Conservation (phyloP, 2,329 filamentous ascomycete genomes). For the Diaporthe ampelina region DNA sequence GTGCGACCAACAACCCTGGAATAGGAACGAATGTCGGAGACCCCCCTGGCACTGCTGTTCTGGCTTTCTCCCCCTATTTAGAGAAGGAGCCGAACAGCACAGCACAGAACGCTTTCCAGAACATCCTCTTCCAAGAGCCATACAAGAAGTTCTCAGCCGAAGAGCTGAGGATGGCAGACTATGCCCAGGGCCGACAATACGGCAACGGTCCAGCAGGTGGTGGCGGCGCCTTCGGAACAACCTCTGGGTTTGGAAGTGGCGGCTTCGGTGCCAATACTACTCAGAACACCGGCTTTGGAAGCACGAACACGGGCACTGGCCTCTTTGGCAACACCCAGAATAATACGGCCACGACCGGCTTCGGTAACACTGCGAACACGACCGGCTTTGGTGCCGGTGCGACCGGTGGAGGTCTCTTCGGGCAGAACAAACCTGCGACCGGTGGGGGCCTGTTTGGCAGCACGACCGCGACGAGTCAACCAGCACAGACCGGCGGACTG, state of each 20-base stretch:
- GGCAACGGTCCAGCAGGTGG: conserved; percentile 91
- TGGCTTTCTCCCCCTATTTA: conserved; percentile 76
- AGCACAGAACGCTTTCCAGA: conserved; percentile 78
- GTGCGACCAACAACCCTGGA: conserved; percentile 61
- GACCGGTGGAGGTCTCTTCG: conserved; percentile 51
- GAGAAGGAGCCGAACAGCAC: conserved; percentile 79
- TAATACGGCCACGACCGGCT: conserved; percentile 53
- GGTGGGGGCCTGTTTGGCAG: conserved; percentile 47
- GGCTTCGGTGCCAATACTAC: conserved; percentile 61
- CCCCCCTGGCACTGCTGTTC: conserved; percentile 77
- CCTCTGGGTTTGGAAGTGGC: conserved; percentile 60
- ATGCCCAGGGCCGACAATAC: conserved; percentile 85
- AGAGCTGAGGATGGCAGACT: conserved; percentile 86
- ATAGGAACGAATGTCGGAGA: conserved; percentile 67
- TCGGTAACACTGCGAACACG: conserved; percentile 58
- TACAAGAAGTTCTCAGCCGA: conserved; percentile 95
- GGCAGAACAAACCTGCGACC: conserved; percentile 50
- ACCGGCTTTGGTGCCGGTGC: conserved; percentile 46
- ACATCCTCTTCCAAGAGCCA: conserved; percentile 81
- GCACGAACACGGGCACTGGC: conserved; percentile 53
- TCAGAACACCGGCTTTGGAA: conserved; percentile 54
- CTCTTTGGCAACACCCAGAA: conserved; percentile 56
- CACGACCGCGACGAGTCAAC: conserved; percentile 53
- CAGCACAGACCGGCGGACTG: conserved; percentile 49
- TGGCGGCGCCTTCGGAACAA: conserved; percentile 85